phyloP scores from a whole-genome alignment of 257 asterid species.

The Ocimum tenuiflorum region DNA sequence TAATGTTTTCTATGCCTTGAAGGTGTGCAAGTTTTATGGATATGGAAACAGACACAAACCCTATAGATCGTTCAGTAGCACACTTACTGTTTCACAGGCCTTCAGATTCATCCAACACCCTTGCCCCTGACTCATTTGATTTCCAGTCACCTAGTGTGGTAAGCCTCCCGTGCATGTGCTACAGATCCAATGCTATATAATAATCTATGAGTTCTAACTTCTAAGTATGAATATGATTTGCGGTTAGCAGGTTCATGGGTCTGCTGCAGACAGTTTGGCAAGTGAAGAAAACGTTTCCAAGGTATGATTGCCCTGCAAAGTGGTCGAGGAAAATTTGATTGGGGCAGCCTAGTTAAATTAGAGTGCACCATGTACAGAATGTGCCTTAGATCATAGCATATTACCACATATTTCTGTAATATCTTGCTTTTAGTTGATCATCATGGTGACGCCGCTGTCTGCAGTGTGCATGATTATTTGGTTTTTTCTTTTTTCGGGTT shows the following conservation, averaged over 20 bases:
- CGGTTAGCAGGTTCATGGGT: constrained; percentile 40
- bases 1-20: constrained; percentile 9
- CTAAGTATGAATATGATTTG: constrained; percentile 19
- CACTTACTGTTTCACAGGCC: constrained; percentile 74
- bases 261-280: constrained; percentile 24
- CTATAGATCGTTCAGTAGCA: constrained; percentile 82
- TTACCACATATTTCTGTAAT: constrained; percentile 3
- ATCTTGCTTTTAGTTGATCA: background rate
- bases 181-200: constrained; percentile 2
- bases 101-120: constrained; percentile 32
- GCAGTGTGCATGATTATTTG: constrained; percentile 13
- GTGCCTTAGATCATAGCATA: constrained; percentile 3
- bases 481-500: no score
- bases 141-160: constrained; percentile 38
- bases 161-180: constrained; percentile 9
- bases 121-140: constrained; percentile 26
- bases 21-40: constrained; percentile 49
- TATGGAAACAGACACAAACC: constrained; percentile 75
- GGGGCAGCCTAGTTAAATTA: background rate
- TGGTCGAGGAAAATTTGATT: background rate
- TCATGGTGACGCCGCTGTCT: background rate
- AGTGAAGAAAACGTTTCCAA: constrained; percentile 22
- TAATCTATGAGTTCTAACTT: constrained; percentile 13
- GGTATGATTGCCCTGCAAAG: constrained; percentile 12
- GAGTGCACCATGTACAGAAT: constrained; percentile 10